A percentile compares a stretch with the other conserved stretches of the same genome.
phyloP scores from a whole-genome alignment of 75 land plant genomes.

The Isoetes taiwanensis region DNA sequence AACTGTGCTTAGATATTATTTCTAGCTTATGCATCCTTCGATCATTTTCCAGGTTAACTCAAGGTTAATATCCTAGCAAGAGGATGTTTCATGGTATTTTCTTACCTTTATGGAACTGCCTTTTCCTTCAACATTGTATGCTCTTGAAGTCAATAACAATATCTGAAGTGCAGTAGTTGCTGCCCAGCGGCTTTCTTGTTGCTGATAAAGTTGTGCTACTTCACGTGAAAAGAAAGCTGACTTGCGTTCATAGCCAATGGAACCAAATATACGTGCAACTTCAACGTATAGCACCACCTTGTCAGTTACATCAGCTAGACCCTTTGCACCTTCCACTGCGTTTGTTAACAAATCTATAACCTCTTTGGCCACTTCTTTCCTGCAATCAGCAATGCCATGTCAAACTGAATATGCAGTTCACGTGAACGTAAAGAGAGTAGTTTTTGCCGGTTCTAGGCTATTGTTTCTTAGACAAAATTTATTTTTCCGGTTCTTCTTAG shows the following conservation, averaged over 20 bases:
- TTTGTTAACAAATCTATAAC: constrained; percentile 68
- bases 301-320: constrained; percentile 78
- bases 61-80: too few species aligned
- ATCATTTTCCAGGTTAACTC: too few species aligned
- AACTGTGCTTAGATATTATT: too few species aligned
- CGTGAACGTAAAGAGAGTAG: too few species aligned
- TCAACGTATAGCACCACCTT: constrained; percentile 74
- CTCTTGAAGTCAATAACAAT: constrained; percentile 50
- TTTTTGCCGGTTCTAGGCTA: too few species aligned
- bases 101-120: constrained; percentile 6
- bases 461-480: too few species aligned
- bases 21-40: too few species aligned
- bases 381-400: too few species aligned
- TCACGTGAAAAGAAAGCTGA: constrained; percentile 93
- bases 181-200: constrained; percentile 70
- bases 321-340: constrained; percentile 91
- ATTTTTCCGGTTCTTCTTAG: not conserved
- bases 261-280: constrained; percentile 75
- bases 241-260: constrained; percentile 82
- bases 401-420: too few species aligned
- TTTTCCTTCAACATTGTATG: constrained; percentile 73
- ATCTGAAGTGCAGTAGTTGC: constrained; percentile 95
- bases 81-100: not conserved
- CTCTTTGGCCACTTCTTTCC: constrained; percentile 81
- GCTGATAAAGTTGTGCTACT: constrained; percentile 85